phyloP scores from a whole-genome alignment of 2,329 filamentous ascomycete species.

The Claviceps sorghi region DNA sequence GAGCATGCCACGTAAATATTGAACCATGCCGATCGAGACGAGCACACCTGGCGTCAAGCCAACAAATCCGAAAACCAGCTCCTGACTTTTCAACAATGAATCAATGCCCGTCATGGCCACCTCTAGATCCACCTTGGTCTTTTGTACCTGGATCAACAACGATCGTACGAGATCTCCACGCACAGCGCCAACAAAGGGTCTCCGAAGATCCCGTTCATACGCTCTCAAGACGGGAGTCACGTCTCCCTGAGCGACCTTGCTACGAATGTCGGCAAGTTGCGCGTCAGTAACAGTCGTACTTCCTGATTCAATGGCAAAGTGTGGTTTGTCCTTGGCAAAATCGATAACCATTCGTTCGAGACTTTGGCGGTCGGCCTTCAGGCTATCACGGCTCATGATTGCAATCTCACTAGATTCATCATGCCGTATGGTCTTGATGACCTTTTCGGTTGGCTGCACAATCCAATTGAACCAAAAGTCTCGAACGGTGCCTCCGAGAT shows the following conservation, averaged over 20 bases:
- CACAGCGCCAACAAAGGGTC: constrained; percentile 68
- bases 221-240: constrained; percentile 81
- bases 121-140: constrained; percentile 97
- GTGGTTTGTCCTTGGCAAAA: constrained; percentile 73
- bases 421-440: constrained; percentile 85
- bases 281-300: constrained; percentile 41
- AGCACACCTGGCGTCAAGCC: constrained; percentile 87
- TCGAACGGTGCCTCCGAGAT: constrained; percentile 61
- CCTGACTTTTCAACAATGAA: constrained; percentile 84
- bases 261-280: constrained; percentile 59
- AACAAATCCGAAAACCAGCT: constrained; percentile 95
- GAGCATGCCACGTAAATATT: constrained; percentile 57
- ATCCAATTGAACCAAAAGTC: constrained; percentile 98
- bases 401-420: constrained; percentile 87
- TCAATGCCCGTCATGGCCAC: constrained; percentile 94
- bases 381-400: constrained; percentile 86
- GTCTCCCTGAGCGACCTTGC: constrained; percentile 79
- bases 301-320: constrained; percentile 33
- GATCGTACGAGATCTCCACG: constrained; percentile 79
- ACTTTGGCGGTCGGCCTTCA: constrained; percentile 79
- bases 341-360: constrained; percentile 97
- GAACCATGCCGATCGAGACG: constrained; percentile 59
- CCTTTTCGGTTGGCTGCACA: constrained; percentile 64
- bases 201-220: constrained; percentile 77
- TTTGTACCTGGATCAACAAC: constrained; percentile 90